A percentile compares a stretch with the other conserved stretches of the same genome.
These are phyloP conservation scores for Nepenthes alata DNA, from an alignment of 179 eudicot species.

Conservation along the genomic window DNA sequence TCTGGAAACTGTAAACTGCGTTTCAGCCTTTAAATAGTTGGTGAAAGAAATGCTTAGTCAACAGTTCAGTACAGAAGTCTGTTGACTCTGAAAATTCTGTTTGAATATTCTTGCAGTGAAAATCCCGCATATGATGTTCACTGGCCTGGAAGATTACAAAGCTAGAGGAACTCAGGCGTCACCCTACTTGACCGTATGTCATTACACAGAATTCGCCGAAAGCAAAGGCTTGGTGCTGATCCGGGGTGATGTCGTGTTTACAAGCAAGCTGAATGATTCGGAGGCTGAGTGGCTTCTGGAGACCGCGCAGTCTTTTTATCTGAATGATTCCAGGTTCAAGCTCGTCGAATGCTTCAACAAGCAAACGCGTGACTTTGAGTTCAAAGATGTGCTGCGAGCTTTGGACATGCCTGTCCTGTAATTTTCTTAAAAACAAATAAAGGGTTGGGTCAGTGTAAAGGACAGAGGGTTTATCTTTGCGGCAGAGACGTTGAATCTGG, in stretches of 20 bases:
- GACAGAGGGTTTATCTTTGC: too few relatives aligned
- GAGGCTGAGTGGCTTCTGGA: conserved; percentile 86
- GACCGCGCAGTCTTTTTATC: conserved; percentile 70
- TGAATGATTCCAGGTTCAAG: conserved; percentile 67
- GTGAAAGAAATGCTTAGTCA: too few relatives aligned
- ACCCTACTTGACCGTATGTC: conserved; percentile 66
- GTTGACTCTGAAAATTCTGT: too few relatives aligned
- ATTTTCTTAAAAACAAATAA: background rate
- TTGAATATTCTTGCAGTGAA: conserved; percentile 38
- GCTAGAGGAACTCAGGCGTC: conserved; percentile 93
- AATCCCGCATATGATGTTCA: conserved; percentile 72
- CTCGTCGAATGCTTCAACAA: conserved; percentile 79
- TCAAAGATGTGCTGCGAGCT: conserved; percentile 76
- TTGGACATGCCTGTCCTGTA: conserved; percentile 52
- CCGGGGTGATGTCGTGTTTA: conserved; percentile 70
- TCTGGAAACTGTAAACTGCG: too few relatives aligned
- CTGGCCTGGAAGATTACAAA: conserved; percentile 90
- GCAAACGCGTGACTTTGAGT: conserved; percentile 74
- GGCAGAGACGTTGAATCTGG: too few relatives aligned
- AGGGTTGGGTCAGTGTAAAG: too few relatives aligned
- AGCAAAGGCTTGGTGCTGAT: conserved; percentile 72
- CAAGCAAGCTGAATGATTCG: conserved; percentile 67
- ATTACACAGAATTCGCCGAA: conserved; percentile 75
- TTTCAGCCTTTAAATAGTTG: too few relatives aligned
- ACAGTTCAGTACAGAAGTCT: too few relatives aligned